A percentile compares a stretch with the other conserved stretches of the same genome.
These are phyloP conservation scores for Eimeria maxima DNA, from an alignment of 169 alveolate genomes.

Conservation along the genomic window DNA sequence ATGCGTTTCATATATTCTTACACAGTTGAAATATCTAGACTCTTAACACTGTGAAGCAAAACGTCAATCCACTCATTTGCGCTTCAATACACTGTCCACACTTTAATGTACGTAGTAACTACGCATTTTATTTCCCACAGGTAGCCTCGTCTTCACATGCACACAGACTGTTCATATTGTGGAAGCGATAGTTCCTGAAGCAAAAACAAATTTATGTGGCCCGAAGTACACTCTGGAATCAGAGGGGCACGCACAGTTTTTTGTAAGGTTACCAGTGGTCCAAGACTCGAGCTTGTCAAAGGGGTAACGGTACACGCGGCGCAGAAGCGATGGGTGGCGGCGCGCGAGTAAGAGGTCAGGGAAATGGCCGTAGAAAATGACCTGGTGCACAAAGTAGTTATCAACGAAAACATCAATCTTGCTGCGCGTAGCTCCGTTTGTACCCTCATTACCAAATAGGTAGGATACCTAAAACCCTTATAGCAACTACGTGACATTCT, in stretches of 20 bases:
- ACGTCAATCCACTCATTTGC: background rate
- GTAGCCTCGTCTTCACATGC: too few relatives aligned
- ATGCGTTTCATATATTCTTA: background rate
- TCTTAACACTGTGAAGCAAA: background rate
- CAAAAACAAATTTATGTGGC: background rate
- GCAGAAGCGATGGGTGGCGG: constrained; percentile 87
- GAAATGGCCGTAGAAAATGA: constrained; percentile 95
- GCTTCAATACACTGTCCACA: too few relatives aligned
- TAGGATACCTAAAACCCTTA: too few relatives aligned
- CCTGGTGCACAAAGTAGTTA: constrained; percentile 72
- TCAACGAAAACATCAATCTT: background rate
- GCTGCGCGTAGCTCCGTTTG: background rate
- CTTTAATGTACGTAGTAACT: too few relatives aligned
- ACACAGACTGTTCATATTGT: too few relatives aligned
- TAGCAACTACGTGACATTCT: background rate
- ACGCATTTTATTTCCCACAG: too few relatives aligned
- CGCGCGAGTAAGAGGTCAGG: constrained; percentile 95
- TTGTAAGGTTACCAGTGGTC: constrained; percentile 53
- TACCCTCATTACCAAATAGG: background rate
- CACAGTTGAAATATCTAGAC: background rate
- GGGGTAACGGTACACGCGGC: constrained; percentile 91
- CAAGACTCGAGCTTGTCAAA: constrained; percentile 89
- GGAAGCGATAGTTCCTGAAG: too few relatives aligned
- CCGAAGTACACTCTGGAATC: background rate
- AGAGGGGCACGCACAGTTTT: background rate